Base-by-base conservation (phyloP, 176 grass and related monocot species). In the Zea luxurians region DNA sequence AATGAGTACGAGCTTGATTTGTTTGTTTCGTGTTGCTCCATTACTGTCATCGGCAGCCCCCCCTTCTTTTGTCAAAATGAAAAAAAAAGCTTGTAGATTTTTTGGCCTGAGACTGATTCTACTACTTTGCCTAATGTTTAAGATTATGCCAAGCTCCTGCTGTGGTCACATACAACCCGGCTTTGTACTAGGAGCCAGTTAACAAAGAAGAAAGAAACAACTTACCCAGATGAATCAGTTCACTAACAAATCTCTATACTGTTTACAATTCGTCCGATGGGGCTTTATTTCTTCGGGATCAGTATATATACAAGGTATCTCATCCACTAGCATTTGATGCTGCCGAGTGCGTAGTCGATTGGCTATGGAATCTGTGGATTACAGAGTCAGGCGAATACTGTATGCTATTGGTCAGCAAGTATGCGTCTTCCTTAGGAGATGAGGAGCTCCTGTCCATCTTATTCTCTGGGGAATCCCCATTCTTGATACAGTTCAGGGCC, bases 351-450 rank as follows among this genome's bases (percentile, higher is more conserved):
- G 82, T 67, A 7, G 87, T 94, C 6, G 85, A 83, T 16, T 73
- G 76, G 62, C 91, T 94, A 54, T 84, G 81, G 77, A 88, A 98
- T 74, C 70, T 77, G 50, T 78, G 53, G 4, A 87, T 90, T 2
- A 98, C 91, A 0, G 83, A 86, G 61, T 91, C 83, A n/a, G 91
- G 89, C 6, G 95, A 98, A 67, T 17, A 45, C 4, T 61, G 76
- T 60, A 78, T 0, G 13, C 37, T 64, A 0, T 73, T 79, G 8
- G 13, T 62, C 63, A 90, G 67, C 66, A 93, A 78, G 35, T 74
- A 43, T 0, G 10, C 6, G 1, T 88, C 88, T 34, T 91, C 91
- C 46, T 75, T 89, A 1, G 53, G 73, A 54, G 69, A 78, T 2
- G 27, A 21, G 1, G 62, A 8, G 10, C 9, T 49, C 73, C 62